Base-by-base conservation (phyloP, 805 yeast species). In the Barnettozyma wickerhamii region DNA sequence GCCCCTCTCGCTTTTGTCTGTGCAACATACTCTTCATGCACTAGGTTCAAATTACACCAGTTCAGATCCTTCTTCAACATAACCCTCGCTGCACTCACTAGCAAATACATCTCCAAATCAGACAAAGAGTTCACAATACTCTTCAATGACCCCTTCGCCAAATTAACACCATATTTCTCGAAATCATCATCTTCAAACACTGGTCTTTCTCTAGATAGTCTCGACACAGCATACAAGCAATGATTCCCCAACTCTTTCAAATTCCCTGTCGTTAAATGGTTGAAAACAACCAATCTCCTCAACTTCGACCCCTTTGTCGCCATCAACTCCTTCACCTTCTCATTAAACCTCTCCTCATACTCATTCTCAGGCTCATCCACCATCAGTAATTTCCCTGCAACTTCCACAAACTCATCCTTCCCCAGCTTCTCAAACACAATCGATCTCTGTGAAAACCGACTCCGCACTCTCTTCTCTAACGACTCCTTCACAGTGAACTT, bases 401-500 rank as follows among this genome's bases (percentile, higher is more conserved):
- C 65, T 2, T 59, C 53, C 60, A 75, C 64, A 50, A 82, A 85
- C 12, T 67, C 72, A 1, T 71, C 76, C 32, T 36, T 41, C 5
- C 46, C 21, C 3, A 77, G 51, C 37, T 78, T 79, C 19, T 75
- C 74, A 28, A 88, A 66, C 14, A 72, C 71, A 19, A 89, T 71
- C 3, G 84, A 62, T 37, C 95, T 66, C 56, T 91, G 96, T 14
- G 93, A 81, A 59, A 90, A 93, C 48, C 99, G 67, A 42, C 95
- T 82, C 50, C 88, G 74, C 1, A 93, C 98, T 53, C 99, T 72
- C 56, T 91, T 93, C 56, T 93, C 99, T 34, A 93, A 66, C 51
- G 78, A 69, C 51, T 91, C 97, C 37, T 90, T 69, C 1, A 88
- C 73, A 6, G 85, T 86, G 36, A 87, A 68, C 39, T 82, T 79